These are phyloP conservation scores for Nemania serpens DNA, from an alignment of 2,329 filamentous ascomycete species.

Conservation along the genomic window DNA sequence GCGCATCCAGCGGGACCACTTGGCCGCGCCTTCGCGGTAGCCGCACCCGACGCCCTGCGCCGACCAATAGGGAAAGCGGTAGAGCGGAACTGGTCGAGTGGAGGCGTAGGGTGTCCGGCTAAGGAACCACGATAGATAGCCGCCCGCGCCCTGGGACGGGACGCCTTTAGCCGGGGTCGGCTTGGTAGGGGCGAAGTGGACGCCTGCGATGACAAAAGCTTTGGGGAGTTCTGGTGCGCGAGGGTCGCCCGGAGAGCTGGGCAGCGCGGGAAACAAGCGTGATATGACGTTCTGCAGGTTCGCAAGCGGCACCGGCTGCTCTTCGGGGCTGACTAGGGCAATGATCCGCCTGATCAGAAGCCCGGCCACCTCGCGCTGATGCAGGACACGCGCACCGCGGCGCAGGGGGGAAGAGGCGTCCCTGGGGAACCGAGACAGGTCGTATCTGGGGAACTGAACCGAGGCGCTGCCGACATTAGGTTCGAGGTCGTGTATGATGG, in stretches of 20 bases:
- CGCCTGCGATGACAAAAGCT: constrained; percentile 56
- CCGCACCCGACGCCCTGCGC: constrained; percentile 17
- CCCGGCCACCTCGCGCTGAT: constrained; percentile 51
- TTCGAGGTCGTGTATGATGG: constrained; percentile 53
- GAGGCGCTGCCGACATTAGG: constrained; percentile 54
- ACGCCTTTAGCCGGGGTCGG: constrained; percentile 2
- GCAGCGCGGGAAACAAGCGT: constrained; percentile 55
- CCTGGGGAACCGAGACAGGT: constrained; percentile 27
- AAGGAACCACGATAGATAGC: constrained; percentile 47
- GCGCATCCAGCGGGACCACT: constrained; percentile 38
- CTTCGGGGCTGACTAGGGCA: constrained; percentile 55
- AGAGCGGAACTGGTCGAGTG: constrained; percentile 42
- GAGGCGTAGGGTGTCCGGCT: constrained; percentile 53
- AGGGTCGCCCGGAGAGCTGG: constrained; percentile 23
- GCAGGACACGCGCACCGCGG: constrained; percentile 39
- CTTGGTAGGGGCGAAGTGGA: constrained; percentile 51
- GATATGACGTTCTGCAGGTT: constrained; percentile 53
- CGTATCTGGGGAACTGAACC: constrained; percentile 50
- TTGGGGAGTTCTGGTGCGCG: constrained; percentile 38
- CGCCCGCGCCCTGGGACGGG: no score
- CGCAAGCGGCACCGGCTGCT: constrained; percentile 47
- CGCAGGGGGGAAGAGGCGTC: constrained; percentile 30
- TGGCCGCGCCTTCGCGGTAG: constrained; percentile 2
- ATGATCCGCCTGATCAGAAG: constrained; percentile 55
- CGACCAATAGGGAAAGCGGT: constrained; percentile 27